These are phyloP conservation scores for Ophiosphaerella herpotricha DNA, from an alignment of 2,329 filamentous ascomycete genomes.

Conservation along the genomic window DNA sequence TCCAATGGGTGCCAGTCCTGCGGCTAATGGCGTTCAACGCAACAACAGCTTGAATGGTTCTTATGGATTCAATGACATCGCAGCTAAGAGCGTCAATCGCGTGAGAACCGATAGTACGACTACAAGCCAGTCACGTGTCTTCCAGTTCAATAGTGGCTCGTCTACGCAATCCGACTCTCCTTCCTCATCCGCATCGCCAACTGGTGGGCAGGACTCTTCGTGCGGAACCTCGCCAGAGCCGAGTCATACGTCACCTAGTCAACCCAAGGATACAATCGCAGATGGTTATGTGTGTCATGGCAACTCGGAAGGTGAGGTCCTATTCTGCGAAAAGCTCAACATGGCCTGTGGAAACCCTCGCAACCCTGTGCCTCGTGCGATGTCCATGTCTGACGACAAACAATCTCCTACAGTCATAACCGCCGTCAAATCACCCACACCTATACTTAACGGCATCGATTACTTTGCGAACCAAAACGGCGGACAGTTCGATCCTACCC, in stretches of 20 bases:
- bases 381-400: slow-evolving; percentile 50
- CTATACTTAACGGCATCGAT: slow-evolving; percentile 62
- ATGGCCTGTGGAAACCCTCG: slow-evolving; percentile 60
- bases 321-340: slow-evolving; percentile 61
- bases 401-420: slow-evolving; percentile 43
- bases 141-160: slow-evolving; percentile 56
- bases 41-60: slow-evolving; percentile 37
- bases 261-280: slow-evolving; percentile 62
- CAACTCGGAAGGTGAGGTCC: slow-evolving; percentile 57
- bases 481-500: slow-evolving; percentile 84
- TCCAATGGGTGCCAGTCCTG: slow-evolving; percentile 36
- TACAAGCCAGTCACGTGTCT: slow-evolving; percentile 50
- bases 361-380: slow-evolving; percentile 58
- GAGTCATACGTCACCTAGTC: slow-evolving; percentile 72
- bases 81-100: slow-evolving; percentile 18
- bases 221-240: slow-evolving; percentile 81
- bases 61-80: slow-evolving; percentile 25
- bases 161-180: slow-evolving; percentile 56
- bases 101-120: slow-evolving; percentile 50
- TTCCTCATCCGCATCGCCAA: slow-evolving; percentile 58
- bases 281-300: slow-evolving; percentile 53
- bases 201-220: slow-evolving; percentile 57
- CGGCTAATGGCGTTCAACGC: slow-evolving; percentile 43
- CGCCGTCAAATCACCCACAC: slow-evolving; percentile 34
- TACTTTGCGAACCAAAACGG: slow-evolving; percentile 81